A percentile compares a stretch with the other conserved stretches of the same genome.
Evolutionary conservation across 306 rosid genomes (phyloP).

Genomic region (Cucurbita moschata): DNA sequence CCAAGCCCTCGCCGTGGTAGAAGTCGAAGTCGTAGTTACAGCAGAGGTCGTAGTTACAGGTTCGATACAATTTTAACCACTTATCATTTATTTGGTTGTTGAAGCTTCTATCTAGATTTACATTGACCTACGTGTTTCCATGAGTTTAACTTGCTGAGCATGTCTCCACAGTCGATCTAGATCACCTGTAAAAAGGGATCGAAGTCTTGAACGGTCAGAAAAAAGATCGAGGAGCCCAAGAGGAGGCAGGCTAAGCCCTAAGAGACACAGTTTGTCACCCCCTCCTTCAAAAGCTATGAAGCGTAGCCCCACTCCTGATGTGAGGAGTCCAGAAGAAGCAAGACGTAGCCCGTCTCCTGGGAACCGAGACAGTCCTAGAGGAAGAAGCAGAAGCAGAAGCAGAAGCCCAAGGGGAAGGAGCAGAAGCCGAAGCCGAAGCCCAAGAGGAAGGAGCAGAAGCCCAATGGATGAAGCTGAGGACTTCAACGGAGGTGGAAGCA

Average conservation of each 20-base stretch:
- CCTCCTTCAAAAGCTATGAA: conserved; percentile 33
- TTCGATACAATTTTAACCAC: background rate
- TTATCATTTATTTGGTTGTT: background rate
- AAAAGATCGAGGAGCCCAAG: conserved; percentile 37
- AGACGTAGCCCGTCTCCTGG: conserved; percentile 23
- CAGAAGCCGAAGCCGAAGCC: conserved; percentile 23
- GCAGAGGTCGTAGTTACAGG: conserved; percentile 48
- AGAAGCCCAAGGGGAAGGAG: conserved; percentile 21
- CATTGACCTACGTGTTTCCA: background rate
- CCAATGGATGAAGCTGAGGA: conserved; percentile 22
- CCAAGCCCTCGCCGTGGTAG: conserved; percentile 34
- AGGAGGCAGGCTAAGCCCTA: conserved; percentile 33
- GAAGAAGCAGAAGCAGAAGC: conserved; percentile 8
- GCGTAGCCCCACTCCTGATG: conserved; percentile 20
- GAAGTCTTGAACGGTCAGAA: conserved; percentile 23
- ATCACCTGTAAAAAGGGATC: conserved; percentile 31
- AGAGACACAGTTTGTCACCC: conserved; percentile 21
- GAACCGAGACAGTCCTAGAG: conserved; percentile 24
- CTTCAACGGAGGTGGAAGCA: conserved; percentile 14
- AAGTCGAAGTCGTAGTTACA: conserved; percentile 45
- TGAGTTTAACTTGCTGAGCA: background rate
- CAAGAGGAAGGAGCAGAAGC: conserved; percentile 27
- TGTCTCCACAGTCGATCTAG: conserved; percentile 22
- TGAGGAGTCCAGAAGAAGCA: conserved; percentile 25
- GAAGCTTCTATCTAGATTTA: background rate